Evolutionary conservation across 495 filamentous ascomycete species (phyloP), one percentile per base, ranked within the genome.

Genomic region (Aspergillus olivimuriae): DNA sequence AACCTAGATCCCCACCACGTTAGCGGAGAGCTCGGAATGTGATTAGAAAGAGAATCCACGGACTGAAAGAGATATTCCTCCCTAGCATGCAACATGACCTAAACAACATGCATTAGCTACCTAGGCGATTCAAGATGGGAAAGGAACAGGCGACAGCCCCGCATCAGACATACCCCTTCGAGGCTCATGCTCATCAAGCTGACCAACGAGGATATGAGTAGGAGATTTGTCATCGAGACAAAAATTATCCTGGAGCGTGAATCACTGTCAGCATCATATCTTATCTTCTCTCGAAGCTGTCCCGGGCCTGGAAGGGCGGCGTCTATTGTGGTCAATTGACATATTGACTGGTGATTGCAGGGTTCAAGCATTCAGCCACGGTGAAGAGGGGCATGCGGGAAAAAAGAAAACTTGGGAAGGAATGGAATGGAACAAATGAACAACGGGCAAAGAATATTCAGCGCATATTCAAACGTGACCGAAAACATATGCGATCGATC

Each of bases 101-200:
- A 47, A 37, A 39, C 18, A n/a, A n/a, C n/a, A n/a, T n/a, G n/a
- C n/a, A n/a, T n/a, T n/a, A n/a, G n/a, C n/a, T n/a, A n/a, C n/a
- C n/a, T n/a, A n/a, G n/a, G n/a, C n/a, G n/a, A n/a, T n/a, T n/a
- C n/a, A 12, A 20, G 12, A 1, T 11, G n/a, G 19, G 17, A n/a
- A 38, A 17, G 10, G 17, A 1, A 36, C 10, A 10, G 18, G n/a
- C 18, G n/a, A 41, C n/a, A n/a, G n/a, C n/a, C n/a, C n/a, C n/a
- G n/a, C n/a, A n/a, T n/a, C n/a, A n/a, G n/a, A 69, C 83, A 70
- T 59, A 96, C 88, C 58, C 86, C 87, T 31, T 82, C 86, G 52
- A 95, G 80, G 57, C 81, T 88, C 71, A 94, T 90, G 52, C 86
- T 91, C 50, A 96, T 79, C 64, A 96, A 80, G 73, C 86, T 89